Percentiles rank a stretch among this genome's conserved stretches.
Conservation (phyloP, 1,139 yeast genomes). For the Hyphopichia khmerensis region DNA sequence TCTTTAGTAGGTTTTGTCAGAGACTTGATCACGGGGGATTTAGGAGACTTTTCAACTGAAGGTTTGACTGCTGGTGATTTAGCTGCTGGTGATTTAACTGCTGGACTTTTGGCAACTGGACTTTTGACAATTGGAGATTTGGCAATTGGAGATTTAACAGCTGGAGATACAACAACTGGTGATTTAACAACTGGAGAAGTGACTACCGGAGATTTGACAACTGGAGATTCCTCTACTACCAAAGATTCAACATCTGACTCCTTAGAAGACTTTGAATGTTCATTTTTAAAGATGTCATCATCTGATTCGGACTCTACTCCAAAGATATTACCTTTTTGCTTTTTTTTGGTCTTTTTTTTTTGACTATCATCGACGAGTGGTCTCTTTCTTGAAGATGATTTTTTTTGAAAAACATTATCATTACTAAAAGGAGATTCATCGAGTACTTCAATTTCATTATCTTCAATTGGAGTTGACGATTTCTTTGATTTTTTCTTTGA, state of each 20-base stretch:
- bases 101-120: no score
- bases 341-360: conserved; percentile 16
- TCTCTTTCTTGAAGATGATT: conserved; percentile 3
- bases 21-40: no score
- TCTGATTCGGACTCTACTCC: not conserved
- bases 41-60: no score
- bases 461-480: not conserved
- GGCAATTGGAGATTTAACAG: no score
- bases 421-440: conserved; percentile 25
- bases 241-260: no score
- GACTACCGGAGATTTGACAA: no score
- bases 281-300: not conserved
- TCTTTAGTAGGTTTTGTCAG: no score
- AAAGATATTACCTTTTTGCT: conserved; percentile 2
- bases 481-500: not conserved
- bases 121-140: no score
- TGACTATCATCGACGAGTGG: conserved; percentile 1
- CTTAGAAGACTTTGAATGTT: not conserved
- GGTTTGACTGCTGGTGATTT: no score
- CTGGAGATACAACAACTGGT: no score
- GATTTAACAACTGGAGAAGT: no score
- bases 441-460: not conserved
- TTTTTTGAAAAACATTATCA: conserved; percentile 43
- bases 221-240: not conserved
- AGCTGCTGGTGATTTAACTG: no score